Evolutionary conservation across 2,329 filamentous ascomycete genomes (phyloP).

Genomic region (Macrophomina phaseolina): DNA sequence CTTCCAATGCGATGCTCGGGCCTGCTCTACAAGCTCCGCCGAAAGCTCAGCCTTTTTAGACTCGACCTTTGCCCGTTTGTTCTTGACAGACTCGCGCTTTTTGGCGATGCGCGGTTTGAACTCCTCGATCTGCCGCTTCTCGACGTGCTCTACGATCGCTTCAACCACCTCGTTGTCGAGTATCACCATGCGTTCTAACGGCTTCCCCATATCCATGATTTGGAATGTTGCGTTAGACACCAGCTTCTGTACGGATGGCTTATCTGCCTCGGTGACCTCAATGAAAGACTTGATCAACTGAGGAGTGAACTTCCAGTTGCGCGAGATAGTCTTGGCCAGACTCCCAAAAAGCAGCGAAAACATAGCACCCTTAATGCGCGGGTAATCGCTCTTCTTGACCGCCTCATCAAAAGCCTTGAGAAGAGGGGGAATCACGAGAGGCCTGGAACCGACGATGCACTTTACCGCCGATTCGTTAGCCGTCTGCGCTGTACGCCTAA

Average conservation of each 20-base stretch:
- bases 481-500: constrained; percentile 89
- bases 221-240: constrained; percentile 81
- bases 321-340: constrained; percentile 82
- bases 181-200: constrained; percentile 84
- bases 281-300: constrained; percentile 90
- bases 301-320: constrained; percentile 95
- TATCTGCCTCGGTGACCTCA: constrained; percentile 86
- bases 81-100: constrained; percentile 75
- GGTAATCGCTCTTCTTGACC: constrained; percentile 79
- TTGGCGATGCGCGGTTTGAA: constrained; percentile 66
- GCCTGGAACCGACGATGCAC: constrained; percentile 83
- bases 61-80: constrained; percentile 79
- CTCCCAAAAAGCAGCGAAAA: constrained; percentile 91
- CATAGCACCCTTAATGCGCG: constrained; percentile 92
- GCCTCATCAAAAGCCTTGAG: constrained; percentile 79
- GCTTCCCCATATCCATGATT: constrained; percentile 89
- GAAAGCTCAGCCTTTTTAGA: constrained; percentile 80
- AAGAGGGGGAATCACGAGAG: constrained; percentile 87
- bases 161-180: constrained; percentile 74
- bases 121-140: constrained; percentile 55
- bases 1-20: constrained; percentile 90
- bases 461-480: constrained; percentile 94
- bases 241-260: constrained; percentile 90
- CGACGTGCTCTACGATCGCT: constrained; percentile 58
- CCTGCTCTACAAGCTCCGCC: constrained; percentile 77